Conservation (phyloP, 768 basidiomycete genomes). For the Tylopilus intermedius region DNA sequence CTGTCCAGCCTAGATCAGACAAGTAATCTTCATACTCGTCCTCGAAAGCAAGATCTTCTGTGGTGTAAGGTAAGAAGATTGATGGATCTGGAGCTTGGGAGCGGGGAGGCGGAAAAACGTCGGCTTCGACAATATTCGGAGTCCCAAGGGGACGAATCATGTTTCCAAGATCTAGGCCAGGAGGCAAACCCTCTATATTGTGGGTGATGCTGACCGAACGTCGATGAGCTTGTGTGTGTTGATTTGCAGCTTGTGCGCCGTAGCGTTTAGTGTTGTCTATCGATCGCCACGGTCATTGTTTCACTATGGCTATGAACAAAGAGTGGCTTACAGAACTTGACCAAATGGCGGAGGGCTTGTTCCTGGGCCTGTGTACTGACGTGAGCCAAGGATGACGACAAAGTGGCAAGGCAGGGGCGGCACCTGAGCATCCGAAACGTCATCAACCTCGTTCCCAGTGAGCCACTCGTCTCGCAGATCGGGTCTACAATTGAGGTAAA, state of each 20-base stretch:
- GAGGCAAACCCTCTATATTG: constrained; percentile 69
- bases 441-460: constrained; percentile 87
- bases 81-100: constrained; percentile 80
- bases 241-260: constrained; percentile 50
- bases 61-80: constrained; percentile 84
- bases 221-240: constrained; percentile 59
- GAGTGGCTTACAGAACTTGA: constrained; percentile 78
- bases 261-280: constrained; percentile 90
- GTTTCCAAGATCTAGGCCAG: constrained; percentile 68
- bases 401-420: constrained; percentile 12
- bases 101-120: constrained; percentile 93
- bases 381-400: constrained; percentile 10
- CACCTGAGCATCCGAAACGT: constrained; percentile 87
- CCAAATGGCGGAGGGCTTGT: constrained; percentile 85
- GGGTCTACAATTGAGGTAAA: constrained; percentile 95
- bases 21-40: constrained; percentile 96
- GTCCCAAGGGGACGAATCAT: constrained; percentile 73
- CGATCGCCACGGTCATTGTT: constrained; percentile 8
- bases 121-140: constrained; percentile 73
- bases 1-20: constrained; percentile 77
- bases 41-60: constrained; percentile 92
- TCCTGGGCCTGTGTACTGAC: constrained; percentile 72
- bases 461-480: constrained; percentile 98
- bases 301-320: not conserved
- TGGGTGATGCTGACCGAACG: constrained; percentile 82